phyloP scores from a whole-genome alignment of 2,329 filamentous ascomycete genomes.

The Colletotrichum shisoi region DNA sequence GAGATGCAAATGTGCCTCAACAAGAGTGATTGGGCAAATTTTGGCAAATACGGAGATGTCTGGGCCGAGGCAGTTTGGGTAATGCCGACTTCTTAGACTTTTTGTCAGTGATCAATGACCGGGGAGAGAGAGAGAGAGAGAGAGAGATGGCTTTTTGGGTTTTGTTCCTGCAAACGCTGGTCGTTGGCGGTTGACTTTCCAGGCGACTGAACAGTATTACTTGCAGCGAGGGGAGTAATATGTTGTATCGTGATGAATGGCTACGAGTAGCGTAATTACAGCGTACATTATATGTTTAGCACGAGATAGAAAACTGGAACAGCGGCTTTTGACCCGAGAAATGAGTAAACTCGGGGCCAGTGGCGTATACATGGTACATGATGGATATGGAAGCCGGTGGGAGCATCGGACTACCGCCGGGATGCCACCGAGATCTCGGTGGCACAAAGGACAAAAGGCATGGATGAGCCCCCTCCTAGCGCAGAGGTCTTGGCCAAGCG shows the following conservation, averaged over 20 bases:
- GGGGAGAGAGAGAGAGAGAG: too few species aligned
- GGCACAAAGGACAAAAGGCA: conserved; percentile 16
- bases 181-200: background rate
- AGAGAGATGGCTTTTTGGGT: background rate
- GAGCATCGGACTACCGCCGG: background rate
- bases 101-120: background rate
- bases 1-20: background rate
- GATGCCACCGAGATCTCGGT: conserved; percentile 8
- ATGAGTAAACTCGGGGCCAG: background rate
- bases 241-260: background rate
- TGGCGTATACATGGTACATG: background rate
- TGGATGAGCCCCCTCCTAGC: conserved; percentile 11
- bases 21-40: background rate
- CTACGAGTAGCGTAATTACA: background rate
- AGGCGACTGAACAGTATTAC: too few species aligned
- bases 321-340: background rate
- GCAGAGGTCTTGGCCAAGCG: conserved; percentile 22
- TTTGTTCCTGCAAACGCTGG: background rate
- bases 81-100: background rate
- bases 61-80: background rate
- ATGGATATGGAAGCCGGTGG: background rate
- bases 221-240: too few species aligned
- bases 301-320: background rate
- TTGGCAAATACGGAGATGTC: background rate
- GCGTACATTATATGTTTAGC: background rate